Evolutionary conservation across 768 basidiomycete species (phyloP).

Genomic region (Mycena galopus): DNA sequence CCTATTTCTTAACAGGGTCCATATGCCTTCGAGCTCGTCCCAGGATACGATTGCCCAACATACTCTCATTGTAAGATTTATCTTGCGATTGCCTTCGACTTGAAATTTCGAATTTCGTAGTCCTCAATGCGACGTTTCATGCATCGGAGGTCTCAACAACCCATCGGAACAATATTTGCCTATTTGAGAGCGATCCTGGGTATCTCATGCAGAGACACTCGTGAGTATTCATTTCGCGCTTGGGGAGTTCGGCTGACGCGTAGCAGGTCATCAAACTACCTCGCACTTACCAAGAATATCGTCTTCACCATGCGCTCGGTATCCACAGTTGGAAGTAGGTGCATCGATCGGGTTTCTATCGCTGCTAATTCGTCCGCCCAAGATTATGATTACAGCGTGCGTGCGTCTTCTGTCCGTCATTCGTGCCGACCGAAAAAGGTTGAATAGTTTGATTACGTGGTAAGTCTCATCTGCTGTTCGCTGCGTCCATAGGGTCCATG

Average conservation of each 20-base stretch:
- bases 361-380: neutral
- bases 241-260: neutral
- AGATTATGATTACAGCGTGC: conserved; percentile 37
- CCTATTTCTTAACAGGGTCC: conserved; percentile 57
- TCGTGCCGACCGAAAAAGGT: neutral
- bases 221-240: neutral
- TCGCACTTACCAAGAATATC: conserved; percentile 38
- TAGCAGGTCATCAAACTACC: conserved; percentile 23
- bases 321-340: conserved; percentile 37
- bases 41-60: conserved; percentile 68
- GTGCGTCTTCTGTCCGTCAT: conserved; percentile 18
- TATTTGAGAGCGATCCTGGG: conserved; percentile 66
- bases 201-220: conserved; percentile 41
- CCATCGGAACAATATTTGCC: conserved; percentile 62
- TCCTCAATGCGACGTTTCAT: conserved; percentile 64
- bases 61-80: conserved; percentile 54
- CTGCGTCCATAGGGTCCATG: neutral
- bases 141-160: conserved; percentile 54
- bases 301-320: conserved; percentile 40
- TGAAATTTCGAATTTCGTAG: neutral
- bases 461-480: conserved; percentile 35
- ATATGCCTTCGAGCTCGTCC: conserved; percentile 60
- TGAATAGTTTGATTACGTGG: conserved; percentile 60
- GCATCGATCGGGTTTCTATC: neutral
- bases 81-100: neutral